A percentile compares a stretch with the other conserved stretches of the same genome.
Conservation (phyloP, 176 grass and related monocot species). For the Rhynchospora breviuscula region DNA sequence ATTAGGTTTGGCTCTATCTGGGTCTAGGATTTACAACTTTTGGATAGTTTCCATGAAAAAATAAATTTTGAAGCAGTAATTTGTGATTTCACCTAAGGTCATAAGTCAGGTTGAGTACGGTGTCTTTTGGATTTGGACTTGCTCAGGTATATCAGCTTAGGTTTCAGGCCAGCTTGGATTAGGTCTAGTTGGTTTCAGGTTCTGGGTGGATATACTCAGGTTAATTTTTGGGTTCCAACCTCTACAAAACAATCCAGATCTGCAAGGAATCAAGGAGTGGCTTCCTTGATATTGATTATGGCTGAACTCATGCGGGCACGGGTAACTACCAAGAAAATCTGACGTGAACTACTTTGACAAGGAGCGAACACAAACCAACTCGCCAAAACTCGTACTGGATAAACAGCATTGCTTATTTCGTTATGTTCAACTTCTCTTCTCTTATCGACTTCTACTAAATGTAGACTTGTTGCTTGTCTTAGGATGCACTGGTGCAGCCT, state of each 20-base stretch:
- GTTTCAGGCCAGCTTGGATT: background rate
- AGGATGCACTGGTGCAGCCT: conserved; percentile 55
- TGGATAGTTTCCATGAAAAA: background rate
- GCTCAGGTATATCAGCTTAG: background rate
- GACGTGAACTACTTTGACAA: background rate
- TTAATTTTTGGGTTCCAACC: background rate
- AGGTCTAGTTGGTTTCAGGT: background rate
- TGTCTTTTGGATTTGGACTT: background rate
- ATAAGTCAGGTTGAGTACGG: background rate
- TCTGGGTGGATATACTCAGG: background rate
- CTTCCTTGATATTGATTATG: background rate
- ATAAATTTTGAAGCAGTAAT: background rate
- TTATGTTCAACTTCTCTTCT: background rate
- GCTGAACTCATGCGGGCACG: background rate
- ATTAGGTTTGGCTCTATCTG: background rate
- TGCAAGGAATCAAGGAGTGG: background rate
- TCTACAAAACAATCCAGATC: background rate
- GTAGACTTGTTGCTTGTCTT: conserved; percentile 16
- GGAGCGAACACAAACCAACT: background rate
- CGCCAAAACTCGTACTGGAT: background rate
- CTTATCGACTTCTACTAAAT: background rate
- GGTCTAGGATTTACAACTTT: background rate
- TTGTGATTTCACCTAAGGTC: background rate
- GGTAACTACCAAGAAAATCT: conserved; percentile 2
- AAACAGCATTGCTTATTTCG: background rate